Evolutionary conservation across 1,284 basidiomycete genomes (phyloP).

Genomic region (Austroboletus rostrupii): DNA sequence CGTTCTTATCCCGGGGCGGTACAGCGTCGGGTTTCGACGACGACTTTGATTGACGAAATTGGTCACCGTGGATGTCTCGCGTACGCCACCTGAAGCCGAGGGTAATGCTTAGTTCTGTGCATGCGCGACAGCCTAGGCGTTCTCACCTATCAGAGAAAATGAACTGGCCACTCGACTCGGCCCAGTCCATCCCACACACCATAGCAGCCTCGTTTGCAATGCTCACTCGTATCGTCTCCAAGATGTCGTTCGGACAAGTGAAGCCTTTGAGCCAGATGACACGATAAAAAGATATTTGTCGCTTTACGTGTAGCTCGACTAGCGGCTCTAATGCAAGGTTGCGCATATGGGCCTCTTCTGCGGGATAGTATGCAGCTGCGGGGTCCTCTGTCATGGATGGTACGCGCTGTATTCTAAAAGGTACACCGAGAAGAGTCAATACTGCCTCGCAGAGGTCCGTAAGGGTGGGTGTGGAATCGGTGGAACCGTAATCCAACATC

Average conservation of each 20-base stretch:
- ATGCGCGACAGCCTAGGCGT: not conserved
- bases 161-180: constrained; percentile 92
- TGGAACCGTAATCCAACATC: constrained; percentile 92
- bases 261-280: constrained; percentile 97
- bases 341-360: constrained; percentile 89
- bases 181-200: constrained; percentile 99
- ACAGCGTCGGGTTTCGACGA: constrained; percentile 86
- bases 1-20: constrained; percentile 80
- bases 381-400: constrained; percentile 87
- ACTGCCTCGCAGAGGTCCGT: constrained; percentile 91
- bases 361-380: constrained; percentile 83
- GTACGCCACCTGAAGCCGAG: constrained; percentile 75
- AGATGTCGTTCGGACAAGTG: constrained; percentile 92
- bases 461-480: constrained; percentile 88
- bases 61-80: constrained; percentile 91
- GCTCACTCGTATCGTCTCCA: constrained; percentile 89
- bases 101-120: not conserved
- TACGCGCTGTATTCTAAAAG: constrained; percentile 84
- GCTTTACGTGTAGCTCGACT: constrained; percentile 72
- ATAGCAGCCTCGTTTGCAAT: constrained; percentile 87
- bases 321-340: constrained; percentile 89
- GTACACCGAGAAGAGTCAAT: constrained; percentile 83
- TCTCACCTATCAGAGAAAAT: constrained; percentile 90
- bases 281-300: constrained; percentile 79
- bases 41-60: constrained; percentile 92